Evolutionary conservation across 1,284 basidiomycete species (phyloP).

Genomic region (Fomitopsis schrenkii): DNA sequence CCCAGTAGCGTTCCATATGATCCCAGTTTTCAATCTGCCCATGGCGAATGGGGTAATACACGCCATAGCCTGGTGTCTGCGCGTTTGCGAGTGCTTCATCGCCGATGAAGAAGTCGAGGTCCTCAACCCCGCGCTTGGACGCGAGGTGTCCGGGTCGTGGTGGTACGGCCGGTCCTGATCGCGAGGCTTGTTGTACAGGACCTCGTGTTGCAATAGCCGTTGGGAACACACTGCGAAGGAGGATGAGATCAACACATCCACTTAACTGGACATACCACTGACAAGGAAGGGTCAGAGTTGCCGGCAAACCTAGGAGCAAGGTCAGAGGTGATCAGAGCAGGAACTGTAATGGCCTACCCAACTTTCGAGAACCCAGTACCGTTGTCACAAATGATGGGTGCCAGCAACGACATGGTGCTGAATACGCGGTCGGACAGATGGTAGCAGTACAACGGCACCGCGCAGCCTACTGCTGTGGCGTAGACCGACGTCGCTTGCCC

Average conservation of each 20-base stretch:
- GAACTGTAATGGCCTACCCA: constrained; percentile 56
- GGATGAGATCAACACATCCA: not conserved
- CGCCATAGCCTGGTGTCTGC: constrained; percentile 86
- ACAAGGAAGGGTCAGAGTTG: constrained; percentile 98
- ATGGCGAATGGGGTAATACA: constrained; percentile 97
- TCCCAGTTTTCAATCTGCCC: constrained; percentile 99
- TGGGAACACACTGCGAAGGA: constrained; percentile 72
- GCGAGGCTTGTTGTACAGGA: constrained; percentile 56
- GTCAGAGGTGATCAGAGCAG: constrained; percentile 4
- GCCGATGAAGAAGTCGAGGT: constrained; percentile 99
- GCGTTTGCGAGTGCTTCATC: constrained; percentile 96
- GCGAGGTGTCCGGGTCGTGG: constrained; percentile 91
- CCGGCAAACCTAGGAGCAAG: constrained; percentile 81
- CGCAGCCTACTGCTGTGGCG: not conserved
- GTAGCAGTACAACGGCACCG: not conserved
- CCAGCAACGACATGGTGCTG: constrained; percentile 66
- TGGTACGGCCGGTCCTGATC: constrained; percentile 69
- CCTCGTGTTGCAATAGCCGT: constrained; percentile 92
- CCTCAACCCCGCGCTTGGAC: constrained; percentile 96
- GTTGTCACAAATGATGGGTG: constrained; percentile 95
- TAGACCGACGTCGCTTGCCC: not conserved
- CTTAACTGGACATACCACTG: constrained; percentile 28
- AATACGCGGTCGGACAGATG: constrained; percentile 10
- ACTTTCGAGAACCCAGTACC: constrained; percentile 98
- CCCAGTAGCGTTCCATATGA: constrained; percentile 99